Conservation (phyloP, 1,139 yeast genomes). For the Debaryomycetaceae sp. region DNA sequence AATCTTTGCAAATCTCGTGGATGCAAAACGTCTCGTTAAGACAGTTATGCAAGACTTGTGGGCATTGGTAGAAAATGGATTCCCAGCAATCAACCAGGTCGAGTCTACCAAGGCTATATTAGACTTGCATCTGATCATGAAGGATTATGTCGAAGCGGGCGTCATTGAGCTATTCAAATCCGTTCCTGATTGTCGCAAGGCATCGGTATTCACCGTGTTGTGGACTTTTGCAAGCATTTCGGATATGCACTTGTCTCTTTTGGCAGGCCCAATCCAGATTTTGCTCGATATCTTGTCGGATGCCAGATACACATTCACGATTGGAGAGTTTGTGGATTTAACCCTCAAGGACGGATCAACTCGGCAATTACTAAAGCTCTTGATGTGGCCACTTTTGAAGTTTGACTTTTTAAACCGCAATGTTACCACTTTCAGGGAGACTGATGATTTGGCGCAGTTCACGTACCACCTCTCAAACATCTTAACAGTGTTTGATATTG, state of each 20-base stretch:
- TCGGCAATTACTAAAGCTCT: conserved; percentile 47
- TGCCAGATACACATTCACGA: conserved; percentile 31
- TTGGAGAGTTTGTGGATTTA: conserved; percentile 47
- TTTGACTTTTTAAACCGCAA: conserved; percentile 21
- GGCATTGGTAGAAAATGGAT: conserved; percentile 32
- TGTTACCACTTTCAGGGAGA: conserved; percentile 7
- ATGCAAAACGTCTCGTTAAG: conserved; percentile 10
- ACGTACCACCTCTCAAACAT: conserved; percentile 46
- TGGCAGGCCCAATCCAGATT: conserved; percentile 58
- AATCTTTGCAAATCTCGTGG: not conserved
- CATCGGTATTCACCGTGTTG: conserved; percentile 40
- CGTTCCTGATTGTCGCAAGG: conserved; percentile 23
- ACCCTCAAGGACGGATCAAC: conserved; percentile 43
- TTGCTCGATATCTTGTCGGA: conserved; percentile 50
- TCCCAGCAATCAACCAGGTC: conserved; percentile 43
- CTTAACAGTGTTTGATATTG: conserved; percentile 37
- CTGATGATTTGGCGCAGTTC: conserved; percentile 50
- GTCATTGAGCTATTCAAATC: conserved; percentile 36
- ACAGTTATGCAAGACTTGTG: conserved; percentile 32
- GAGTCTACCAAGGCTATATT: conserved; percentile 48
- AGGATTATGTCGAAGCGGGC: conserved; percentile 49
- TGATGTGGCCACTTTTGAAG: conserved; percentile 39
- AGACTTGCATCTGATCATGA: conserved; percentile 27
- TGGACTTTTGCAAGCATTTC: conserved; percentile 48
- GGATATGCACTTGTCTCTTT: conserved; percentile 33